Conservation (phyloP, 2,329 filamentous ascomycete species). For the Sporothrix globosa region DNA sequence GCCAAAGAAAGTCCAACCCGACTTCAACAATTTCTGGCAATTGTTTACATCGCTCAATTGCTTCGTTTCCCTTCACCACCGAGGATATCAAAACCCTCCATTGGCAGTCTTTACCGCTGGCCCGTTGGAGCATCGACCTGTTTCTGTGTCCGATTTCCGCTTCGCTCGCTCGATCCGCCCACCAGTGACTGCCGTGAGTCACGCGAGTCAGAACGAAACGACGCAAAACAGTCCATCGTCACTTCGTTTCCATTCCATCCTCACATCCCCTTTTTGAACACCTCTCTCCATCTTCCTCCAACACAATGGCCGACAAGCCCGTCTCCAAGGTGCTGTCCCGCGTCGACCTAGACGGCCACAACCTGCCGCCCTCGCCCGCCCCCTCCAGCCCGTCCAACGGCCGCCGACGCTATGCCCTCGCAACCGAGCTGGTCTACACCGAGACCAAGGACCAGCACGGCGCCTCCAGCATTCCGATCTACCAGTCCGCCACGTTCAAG, state of each 20-base stretch:
- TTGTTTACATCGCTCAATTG: background rate
- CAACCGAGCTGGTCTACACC: slow-evolving; percentile 95
- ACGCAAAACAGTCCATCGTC: background rate
- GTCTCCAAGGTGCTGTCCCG: slow-evolving; percentile 58
- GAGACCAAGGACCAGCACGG: slow-evolving; percentile 97
- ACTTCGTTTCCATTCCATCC: background rate
- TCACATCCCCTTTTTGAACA: background rate
- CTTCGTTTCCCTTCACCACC: background rate
- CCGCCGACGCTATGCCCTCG: slow-evolving; percentile 82
- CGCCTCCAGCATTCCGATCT: slow-evolving; percentile 93
- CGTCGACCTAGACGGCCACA: slow-evolving; percentile 79
- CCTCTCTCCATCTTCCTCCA: background rate
- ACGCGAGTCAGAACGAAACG: slow-evolving; percentile 16
- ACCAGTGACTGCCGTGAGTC: slow-evolving; percentile 3
- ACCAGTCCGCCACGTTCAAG: slow-evolving; percentile 98
- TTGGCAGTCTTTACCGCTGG: background rate
- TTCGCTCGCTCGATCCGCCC: slow-evolving; percentile 10
- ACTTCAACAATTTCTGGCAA: background rate
- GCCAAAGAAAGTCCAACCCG: background rate
- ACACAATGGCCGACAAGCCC: slow-evolving; percentile 43
- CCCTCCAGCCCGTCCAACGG: slow-evolving; percentile 87
- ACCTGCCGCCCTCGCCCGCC: slow-evolving; percentile 87
- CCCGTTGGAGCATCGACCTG: slow-evolving; percentile 2
- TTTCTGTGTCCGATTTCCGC: slow-evolving; percentile 3
- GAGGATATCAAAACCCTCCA: background rate